phyloP scores from a whole-genome alignment of 2,329 filamentous ascomycete genomes.

The Microsporum audouinii region DNA sequence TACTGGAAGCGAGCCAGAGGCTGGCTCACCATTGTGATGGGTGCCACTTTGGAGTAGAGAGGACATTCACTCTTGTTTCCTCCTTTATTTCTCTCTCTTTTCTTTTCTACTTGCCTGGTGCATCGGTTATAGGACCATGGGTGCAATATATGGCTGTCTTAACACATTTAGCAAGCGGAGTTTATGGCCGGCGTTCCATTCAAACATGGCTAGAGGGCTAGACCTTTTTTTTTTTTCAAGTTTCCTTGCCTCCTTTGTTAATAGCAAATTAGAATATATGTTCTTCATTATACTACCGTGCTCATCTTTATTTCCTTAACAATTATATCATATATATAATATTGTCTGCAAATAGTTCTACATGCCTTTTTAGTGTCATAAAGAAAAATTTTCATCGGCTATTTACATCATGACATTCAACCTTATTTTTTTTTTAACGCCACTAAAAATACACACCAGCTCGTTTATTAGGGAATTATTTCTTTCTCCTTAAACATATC shows the following conservation, averaged over 20 bases:
- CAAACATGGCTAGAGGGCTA: not conserved
- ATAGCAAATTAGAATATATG: not conserved
- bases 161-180: not conserved
- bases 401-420: too few relatives aligned
- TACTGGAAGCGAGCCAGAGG: constrained; percentile 43
- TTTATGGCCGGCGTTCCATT: not conserved
- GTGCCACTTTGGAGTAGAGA: not conserved
- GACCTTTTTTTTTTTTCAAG: not conserved
- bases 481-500: too few relatives aligned
- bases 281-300: not conserved
- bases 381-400: too few relatives aligned
- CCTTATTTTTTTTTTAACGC: too few relatives aligned
- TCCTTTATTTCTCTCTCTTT: not conserved
- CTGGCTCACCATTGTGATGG: not conserved
- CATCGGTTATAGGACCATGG: not conserved
- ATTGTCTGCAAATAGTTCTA: too few relatives aligned
- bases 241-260: not conserved
- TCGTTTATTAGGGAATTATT: too few relatives aligned
- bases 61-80: not conserved
- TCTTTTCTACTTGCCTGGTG: not conserved
- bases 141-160: constrained; percentile 1
- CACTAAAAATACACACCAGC: too few relatives aligned
- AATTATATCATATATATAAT: too few relatives aligned
- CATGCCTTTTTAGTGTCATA: too few relatives aligned
- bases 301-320: not conserved